Evolutionary conservation across 768 basidiomycete genomes (phyloP), one percentile per base, ranked within the genome.

Genomic region (Baorangia bicolor): DNA sequence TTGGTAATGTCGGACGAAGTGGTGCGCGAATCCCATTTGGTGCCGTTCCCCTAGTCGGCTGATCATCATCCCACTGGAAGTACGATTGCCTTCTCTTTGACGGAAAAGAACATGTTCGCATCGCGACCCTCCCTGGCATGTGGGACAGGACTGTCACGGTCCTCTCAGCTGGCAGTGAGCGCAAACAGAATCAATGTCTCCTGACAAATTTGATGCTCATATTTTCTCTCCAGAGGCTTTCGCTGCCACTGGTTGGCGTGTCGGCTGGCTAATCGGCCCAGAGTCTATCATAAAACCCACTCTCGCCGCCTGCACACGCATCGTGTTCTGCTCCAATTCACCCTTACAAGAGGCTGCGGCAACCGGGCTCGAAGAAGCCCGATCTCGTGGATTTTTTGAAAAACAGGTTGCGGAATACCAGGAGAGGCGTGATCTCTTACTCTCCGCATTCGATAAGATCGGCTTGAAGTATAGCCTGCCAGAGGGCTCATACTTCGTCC

Each of bases 141-240:
- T 98, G 95, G 95, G 92, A 98, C 61, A 86, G 97, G 41, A 99
- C 97, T 0, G 86, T 99, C 40, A 98, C 96, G 8, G 92, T 98
- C 51, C 86, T 90, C 38, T 95, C 93, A n/a, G 95, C 92, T 28
- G 94, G 94, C 63, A 96, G 93, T 93, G 73, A 75, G 86, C 73
- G 6, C 18, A 33, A 39, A 49, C 12, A 31, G 11, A 35, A 27
- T 0, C 28, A 21, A 33, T 34, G 31, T 37, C 25, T 38, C 41
- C 30, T 3, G 1, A 25, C n/a, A 34, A 30, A 13, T 13, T 28
- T 39, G 11, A 40, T 31, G 42, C n/a, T 59, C 49, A 59, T 42
- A 13, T 18, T 41, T 20, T 33, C 7, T 5, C 25, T 14, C 12
- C 72, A 95, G 94, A 98, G 78, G 86, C 93, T 6, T 99, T 99